Evolutionary conservation across 2,329 filamentous ascomycete species (phyloP).

Genomic region (Triangularia verruculosa): DNA sequence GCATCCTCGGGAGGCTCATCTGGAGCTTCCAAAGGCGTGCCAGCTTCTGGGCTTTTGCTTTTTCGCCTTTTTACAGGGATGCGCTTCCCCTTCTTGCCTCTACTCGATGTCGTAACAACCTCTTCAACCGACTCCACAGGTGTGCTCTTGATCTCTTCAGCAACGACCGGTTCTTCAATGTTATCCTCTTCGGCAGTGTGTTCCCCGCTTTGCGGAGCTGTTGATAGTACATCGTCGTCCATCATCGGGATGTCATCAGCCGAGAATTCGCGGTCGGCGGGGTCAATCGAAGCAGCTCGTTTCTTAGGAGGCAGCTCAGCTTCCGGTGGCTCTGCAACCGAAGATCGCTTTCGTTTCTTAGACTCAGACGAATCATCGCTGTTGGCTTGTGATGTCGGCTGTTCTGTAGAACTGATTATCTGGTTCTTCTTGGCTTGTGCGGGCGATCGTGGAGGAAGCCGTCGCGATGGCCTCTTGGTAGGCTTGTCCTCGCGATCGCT

Average conservation of each 20-base stretch:
- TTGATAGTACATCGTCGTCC: conserved; percentile 38
- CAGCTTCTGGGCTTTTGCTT: conserved; percentile 34
- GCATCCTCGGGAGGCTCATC: conserved; percentile 34
- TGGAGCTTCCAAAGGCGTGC: conserved; percentile 23
- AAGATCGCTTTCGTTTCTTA: conserved; percentile 52
- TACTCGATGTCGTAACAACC: conserved; percentile 34
- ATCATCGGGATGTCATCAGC: conserved; percentile 34
- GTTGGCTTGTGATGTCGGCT: conserved; percentile 22
- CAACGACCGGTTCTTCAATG: conserved; percentile 39
- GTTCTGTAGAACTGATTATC: conserved; percentile 35
- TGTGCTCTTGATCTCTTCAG: conserved; percentile 41
- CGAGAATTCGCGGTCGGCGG: conserved; percentile 36
- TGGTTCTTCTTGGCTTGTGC: conserved; percentile 24
- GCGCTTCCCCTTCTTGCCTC: conserved; percentile 42
- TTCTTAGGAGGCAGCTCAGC: conserved; percentile 51
- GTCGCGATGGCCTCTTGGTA: conserved; percentile 30
- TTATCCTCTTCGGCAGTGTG: conserved; percentile 49
- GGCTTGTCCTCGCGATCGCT: conserved; percentile 38
- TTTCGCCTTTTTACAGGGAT: conserved; percentile 39
- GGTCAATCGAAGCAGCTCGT: conserved; percentile 48
- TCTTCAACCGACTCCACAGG: conserved; percentile 32
- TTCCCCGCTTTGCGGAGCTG: conserved; percentile 37
- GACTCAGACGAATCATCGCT: conserved; percentile 37
- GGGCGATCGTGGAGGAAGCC: conserved; percentile 15
- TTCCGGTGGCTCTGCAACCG: conserved; percentile 43